Base-by-base conservation (phyloP, 805 yeast species). In the Zygoascus flipseniorum region DNA sequence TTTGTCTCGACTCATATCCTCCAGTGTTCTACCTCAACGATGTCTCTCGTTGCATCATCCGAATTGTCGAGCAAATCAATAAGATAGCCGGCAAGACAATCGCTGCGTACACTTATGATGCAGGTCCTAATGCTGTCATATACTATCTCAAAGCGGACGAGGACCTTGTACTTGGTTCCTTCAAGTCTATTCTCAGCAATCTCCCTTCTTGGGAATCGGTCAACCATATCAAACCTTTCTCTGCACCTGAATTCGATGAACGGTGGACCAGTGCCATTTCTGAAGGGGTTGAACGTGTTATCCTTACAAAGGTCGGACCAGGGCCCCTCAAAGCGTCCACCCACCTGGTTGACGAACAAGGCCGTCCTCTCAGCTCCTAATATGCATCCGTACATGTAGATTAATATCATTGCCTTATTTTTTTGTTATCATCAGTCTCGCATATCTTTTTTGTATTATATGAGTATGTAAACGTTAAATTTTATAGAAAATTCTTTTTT, bases 101-200 rank as follows among this genome's bases (percentile, higher is more conserved):
- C 52, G 99, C 96, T 11, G 98, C 98, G 41, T 93, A 93, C 71
- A 93, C 99, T 1, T 93, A 86, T 65, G 99, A 93, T 70, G 99
- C 99, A 32, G 99, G 99, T 66, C 99, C 99, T 70, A 93, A 93
- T 71, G 96, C 97, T 19, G 99, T 93, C 46, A 79, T 93, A 56
- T 93, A 93, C 73, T 93, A 93, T 67, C 82, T 84, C 66, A 78
- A 78, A 59, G 75, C 82, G 63, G 80, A 92, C 70, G 96, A 89
- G 70, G 62, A 71, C n/a, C 76, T 74, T 57, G 82, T 93, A 6
- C 77, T 92, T 61, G 83, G 89, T 2, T 75, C 87, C 59, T 72
- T 93, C 55, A 73, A 83, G 69, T 73, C 76, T 53, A 76, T 79
- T 58, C 83, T 89, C 64, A 69, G 70, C 48, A 63, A 76, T 49